Base-by-base conservation (phyloP, 768 basidiomycete genomes). In the Termitomyces sp. region DNA sequence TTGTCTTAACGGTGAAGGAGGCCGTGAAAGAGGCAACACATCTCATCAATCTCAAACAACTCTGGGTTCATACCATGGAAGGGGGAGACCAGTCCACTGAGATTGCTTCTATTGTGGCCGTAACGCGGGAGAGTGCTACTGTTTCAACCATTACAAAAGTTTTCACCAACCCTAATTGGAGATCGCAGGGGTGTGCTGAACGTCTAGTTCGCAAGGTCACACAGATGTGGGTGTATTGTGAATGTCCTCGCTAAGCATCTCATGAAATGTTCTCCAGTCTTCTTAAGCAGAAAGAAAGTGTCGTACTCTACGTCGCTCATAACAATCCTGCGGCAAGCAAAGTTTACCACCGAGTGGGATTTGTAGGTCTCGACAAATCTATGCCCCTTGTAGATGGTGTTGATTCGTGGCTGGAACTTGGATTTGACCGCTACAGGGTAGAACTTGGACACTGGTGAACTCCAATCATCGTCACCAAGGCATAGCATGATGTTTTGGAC, bases 141-240 rank as follows among this genome's bases (percentile, higher is more conserved):
- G 77, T 86, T 34, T 81, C 84, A 1, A 81, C 84, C 0, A 82
- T 92, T 42, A 87, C 85, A 40, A 90, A 91, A 66, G 88, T 90
- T 0, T 87, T 77, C 65, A 90, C 90, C 1, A 71, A 77, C 47
- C 75, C 79, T 0, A n/a, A 63, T 1, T 85, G 80, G 76, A 75
- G 89, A 48, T 68, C 77, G 0, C 70, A 68, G 2, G 78, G 83
- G 5, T 86, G 80, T 61, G 89, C 89, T 0, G 82, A 82, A 65
- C 75, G 79, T 11, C 77, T 91, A 9, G 78, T 86, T 2, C 76
- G 83, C 2, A 70, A 73, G 16, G 85, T 89, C 29, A 82, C 79
- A 59, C 69, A 75, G 55, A 66, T 77, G 80, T 86, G 65, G 61
- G 82, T 77, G 25, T 31, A 16, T 35, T 35, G 12, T 14, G 21